Percentiles rank a stretch among this genome's conserved stretches.
phyloP scores from a whole-genome alignment of 192 early-diverging fungal species.

The Linnemannia hyalina region DNA sequence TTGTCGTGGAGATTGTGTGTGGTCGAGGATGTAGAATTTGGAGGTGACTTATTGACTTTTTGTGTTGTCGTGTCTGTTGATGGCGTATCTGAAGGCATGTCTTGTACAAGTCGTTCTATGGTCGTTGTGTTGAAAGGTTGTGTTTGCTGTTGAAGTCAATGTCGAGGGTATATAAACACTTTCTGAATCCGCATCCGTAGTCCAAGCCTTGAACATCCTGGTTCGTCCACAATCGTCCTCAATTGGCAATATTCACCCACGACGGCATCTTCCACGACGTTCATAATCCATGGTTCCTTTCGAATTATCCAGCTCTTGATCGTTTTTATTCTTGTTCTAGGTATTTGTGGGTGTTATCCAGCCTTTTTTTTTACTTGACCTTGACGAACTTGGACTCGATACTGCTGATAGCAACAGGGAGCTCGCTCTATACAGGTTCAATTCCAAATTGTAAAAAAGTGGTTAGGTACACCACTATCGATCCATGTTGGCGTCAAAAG shows the following conservation, averaged over 20 bases:
- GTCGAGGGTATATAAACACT: background rate
- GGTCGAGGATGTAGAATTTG: background rate
- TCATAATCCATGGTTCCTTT: background rate
- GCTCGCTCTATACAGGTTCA: slow-evolving; percentile 56
- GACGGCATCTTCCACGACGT: background rate
- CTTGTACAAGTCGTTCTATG: background rate
- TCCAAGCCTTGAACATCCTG: background rate
- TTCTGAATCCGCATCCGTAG: background rate
- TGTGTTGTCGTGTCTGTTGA: background rate
- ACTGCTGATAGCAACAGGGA: slow-evolving; percentile 75
- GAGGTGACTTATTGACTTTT: background rate
- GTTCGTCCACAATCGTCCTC: background rate
- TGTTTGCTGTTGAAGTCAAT: background rate
- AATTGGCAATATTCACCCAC: background rate
- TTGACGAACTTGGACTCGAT: slow-evolving; percentile 72
- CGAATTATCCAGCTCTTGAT: slow-evolving; percentile 19
- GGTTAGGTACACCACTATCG: background rate
- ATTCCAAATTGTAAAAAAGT: background rate
- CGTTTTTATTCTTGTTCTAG: background rate
- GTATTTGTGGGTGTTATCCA: background rate
- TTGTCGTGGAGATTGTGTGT: background rate
- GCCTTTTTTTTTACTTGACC: slow-evolving; percentile 55
- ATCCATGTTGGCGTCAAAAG: background rate
- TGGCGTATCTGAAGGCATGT: background rate
- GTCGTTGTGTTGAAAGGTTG: background rate